phyloP scores from a whole-genome alignment of 176 grass and related monocot genomes.

The Zoysia japonica region DNA sequence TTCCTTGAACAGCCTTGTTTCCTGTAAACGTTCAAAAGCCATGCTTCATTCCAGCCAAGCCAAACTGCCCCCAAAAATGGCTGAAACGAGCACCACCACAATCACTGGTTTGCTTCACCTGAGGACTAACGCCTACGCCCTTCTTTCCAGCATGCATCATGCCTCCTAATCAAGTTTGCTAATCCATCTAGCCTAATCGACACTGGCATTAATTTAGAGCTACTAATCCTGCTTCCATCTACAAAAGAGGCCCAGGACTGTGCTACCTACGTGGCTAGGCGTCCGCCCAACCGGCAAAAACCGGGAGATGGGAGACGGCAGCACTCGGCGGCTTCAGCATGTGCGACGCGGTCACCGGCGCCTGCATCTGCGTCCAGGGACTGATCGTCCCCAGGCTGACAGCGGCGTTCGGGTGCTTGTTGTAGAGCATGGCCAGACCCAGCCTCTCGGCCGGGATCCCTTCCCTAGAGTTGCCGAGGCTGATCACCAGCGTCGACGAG shows the following conservation, averaged over 20 bases:
- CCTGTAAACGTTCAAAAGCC: constrained; percentile 28
- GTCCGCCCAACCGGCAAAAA: constrained; percentile 79
- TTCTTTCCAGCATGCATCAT: constrained; percentile 22
- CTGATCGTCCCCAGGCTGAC: constrained; percentile 27
- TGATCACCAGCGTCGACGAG: constrained; percentile 44
- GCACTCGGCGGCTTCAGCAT: constrained; percentile 22
- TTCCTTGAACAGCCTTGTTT: constrained; percentile 39
- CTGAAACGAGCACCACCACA: constrained; percentile 30
- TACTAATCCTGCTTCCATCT: constrained; percentile 19
- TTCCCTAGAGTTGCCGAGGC: constrained; percentile 37
- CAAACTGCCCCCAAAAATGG: constrained; percentile 36
- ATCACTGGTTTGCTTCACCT: constrained; percentile 10
- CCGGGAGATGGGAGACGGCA: constrained; percentile 50
- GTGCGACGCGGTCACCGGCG: neutral
- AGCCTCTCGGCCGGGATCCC: constrained; percentile 64
- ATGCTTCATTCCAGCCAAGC: no score
- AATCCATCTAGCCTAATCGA: neutral
- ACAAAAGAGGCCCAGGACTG: neutral
- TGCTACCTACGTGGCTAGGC: constrained; percentile 6
- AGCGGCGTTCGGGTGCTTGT: constrained; percentile 36
- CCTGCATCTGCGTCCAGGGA: constrained; percentile 47
- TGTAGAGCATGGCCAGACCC: constrained; percentile 46
- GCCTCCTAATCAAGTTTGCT: constrained; percentile 11
- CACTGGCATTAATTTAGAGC: neutral
- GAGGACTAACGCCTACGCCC: constrained; percentile 1